Base-by-base conservation (phyloP, 2,329 filamentous ascomycete genomes). In the Phyllosticta citribraziliensis region DNA sequence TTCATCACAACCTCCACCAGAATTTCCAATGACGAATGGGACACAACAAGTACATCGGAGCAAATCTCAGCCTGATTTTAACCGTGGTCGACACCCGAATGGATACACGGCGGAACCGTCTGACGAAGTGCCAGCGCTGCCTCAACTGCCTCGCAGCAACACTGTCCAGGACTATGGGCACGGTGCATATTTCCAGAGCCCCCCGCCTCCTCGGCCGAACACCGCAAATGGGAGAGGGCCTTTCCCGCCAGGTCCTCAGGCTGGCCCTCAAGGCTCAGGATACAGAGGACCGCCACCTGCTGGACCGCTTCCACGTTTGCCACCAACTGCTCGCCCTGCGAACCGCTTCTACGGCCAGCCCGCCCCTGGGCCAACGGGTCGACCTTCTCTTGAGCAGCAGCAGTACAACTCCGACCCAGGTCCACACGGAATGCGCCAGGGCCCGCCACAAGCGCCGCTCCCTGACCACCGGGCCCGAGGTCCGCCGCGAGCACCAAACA, bases 31-130 rank as follows among this genome's bases (percentile, higher is more conserved):
- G n/a, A 53, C 59, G 10, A 58, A 62, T 56, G 22, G 55, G 4
- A 57, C 57, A 56, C 70, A 72, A 51, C 70, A 73, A 58, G 67
- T 86, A 57, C 82, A 78, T 62, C 80, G 82, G 63, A 83, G 84
- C 17, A 85, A 85, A 65, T 89, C 86, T 11, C 86, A 89, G 68
- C 85, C 86, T 30, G 82, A 88, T 68, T 74, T 88, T 30, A 62
- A 62, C 56, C 69, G 73, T 58, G 67, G 65, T 0, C 71, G 71
- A 53, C 70, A 73, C 52, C 63, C 64, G 11, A 67, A 67, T 51
- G 62, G 63, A 9, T 61, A 59, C 9, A 80, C 88, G 1, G 91
- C 91, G 66, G 89, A 91, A 68, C 87, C 92, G 81, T 85, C 83
- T 1, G 80, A 77, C 25, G 85, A 89, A 66, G 78, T 79, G 20